Evolutionary conservation across 1,139 yeast genomes (phyloP), one percentile per base, ranked within the genome.

Genomic region (Pichia sp.): DNA sequence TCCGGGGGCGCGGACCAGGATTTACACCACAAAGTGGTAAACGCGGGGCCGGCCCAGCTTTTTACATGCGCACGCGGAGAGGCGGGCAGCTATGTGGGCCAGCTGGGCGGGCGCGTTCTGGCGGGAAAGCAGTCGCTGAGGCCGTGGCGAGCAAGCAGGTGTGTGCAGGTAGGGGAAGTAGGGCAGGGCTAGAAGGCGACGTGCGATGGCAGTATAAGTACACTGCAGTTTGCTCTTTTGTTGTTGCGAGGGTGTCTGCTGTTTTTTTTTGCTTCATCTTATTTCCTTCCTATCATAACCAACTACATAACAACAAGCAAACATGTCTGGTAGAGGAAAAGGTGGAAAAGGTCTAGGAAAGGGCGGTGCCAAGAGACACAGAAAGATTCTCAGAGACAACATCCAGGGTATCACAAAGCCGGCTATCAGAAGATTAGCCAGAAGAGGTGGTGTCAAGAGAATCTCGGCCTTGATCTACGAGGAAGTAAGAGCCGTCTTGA

Each of bases 381-480:
- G 98, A 86, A 92, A 92, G 89, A 90, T 93, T 79, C 84, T 92
- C 70, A 91, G 98, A 84, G 99, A 93, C 77, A 93, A 93, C 92
- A 92, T 93, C 68, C 98, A 92, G 81, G 99, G 99, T 82, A 92
- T 93, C 74, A 93, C 99, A 64, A 93, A 93, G 84, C 99, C 99
- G 74, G 99, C 99, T 72, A 93, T 93, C 75, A 91, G 99, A 83
- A 92, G 99, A 88, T 86, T 93, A 72, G 99, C 99, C 60, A 92
- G 99, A 86, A 91, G 99, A 89, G 99, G 99, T 81, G 99, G 99
- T 89, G 99, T 93, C 74, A 93, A 93, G 87, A 97, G 98, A 87
- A 93, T 93, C 71, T 92, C 98, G 64, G 98, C 97, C 73, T 83
- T 92, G 75, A 92, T 93, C 76, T 93, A 93, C 82, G 98, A 93